These are phyloP conservation scores for Ambrosiella xylebori DNA, from an alignment of 2,329 filamentous ascomycete species.

Conservation along the genomic window DNA sequence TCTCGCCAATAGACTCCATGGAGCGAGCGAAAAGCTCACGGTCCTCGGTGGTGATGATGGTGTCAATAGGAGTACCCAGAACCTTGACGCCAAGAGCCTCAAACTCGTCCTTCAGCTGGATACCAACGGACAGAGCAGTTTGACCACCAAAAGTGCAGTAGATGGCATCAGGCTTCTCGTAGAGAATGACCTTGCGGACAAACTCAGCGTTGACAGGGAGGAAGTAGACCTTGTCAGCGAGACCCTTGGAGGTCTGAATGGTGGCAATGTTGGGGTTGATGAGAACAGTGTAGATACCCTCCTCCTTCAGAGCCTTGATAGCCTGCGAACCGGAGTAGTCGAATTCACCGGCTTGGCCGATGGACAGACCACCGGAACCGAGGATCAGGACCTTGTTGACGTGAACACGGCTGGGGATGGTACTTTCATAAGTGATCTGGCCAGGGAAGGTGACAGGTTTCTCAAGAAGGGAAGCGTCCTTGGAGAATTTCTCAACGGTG, in stretches of 20 bases:
- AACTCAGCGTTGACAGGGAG: constrained; percentile 92
- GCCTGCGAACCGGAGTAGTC: constrained; percentile 97
- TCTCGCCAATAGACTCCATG: constrained; percentile 97
- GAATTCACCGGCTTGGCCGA: constrained; percentile 95
- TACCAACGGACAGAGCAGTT: constrained; percentile 90
- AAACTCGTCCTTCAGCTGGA: constrained; percentile 94
- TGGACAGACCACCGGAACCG: constrained; percentile 86
- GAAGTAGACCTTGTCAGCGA: constrained; percentile 98
- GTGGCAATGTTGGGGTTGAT: constrained; percentile 99
- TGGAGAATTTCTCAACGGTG: constrained; percentile 57
- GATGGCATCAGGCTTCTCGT: constrained; percentile 88
- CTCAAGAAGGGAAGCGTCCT: constrained; percentile 47
- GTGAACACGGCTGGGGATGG: constrained; percentile 36
- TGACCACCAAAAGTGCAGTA: constrained; percentile 97
- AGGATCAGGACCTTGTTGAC: constrained; percentile 92
- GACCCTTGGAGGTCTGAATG: constrained; percentile 92
- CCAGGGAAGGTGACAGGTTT: constrained; percentile 75
- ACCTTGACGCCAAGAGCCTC: constrained; percentile 83
- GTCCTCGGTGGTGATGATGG: constrained; percentile 96
- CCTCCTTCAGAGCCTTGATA: constrained; percentile 95
- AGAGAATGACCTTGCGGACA: constrained; percentile 89
- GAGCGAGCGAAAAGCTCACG: constrained; percentile 92
- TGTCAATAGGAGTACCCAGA: constrained; percentile 88
- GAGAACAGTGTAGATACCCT: constrained; percentile 92
- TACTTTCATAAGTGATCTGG: constrained; percentile 55